Evolutionary conservation across 2,329 filamentous ascomycete species (phyloP).

Genomic region (Pyricularia sp.): DNA sequence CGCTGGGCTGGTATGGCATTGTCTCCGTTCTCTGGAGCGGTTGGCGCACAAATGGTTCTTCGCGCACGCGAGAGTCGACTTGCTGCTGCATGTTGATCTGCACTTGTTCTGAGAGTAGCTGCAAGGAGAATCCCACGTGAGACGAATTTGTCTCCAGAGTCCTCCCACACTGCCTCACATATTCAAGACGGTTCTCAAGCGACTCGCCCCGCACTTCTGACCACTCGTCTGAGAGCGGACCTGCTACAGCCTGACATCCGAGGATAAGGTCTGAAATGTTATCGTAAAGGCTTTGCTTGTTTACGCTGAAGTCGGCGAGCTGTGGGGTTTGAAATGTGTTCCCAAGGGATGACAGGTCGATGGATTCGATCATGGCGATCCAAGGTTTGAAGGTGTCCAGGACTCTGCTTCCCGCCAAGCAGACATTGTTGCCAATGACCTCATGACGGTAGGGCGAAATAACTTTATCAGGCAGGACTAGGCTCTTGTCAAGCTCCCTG

Average conservation of each 20-base stretch:
- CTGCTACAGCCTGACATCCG: slow-evolving; percentile 81
- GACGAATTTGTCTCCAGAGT: slow-evolving; percentile 78
- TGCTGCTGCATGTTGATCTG: slow-evolving; percentile 40
- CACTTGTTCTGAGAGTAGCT: slow-evolving; percentile 74
- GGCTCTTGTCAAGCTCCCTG: slow-evolving; percentile 73
- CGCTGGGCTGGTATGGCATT: slow-evolving; percentile 36
- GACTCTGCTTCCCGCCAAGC: slow-evolving; percentile 63
- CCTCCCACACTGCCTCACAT: slow-evolving; percentile 62
- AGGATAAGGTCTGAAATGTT: slow-evolving; percentile 80
- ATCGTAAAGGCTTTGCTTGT: slow-evolving; percentile 91
- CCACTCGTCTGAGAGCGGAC: slow-evolving; percentile 90
- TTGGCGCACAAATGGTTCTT: slow-evolving; percentile 34
- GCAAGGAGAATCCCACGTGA: slow-evolving; percentile 77
- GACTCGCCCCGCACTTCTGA: slow-evolving; percentile 81
- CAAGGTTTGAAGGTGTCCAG: slow-evolving; percentile 83
- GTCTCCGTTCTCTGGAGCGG: slow-evolving; percentile 44
- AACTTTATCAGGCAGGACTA: slow-evolving; percentile 66
- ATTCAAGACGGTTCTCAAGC: slow-evolving; percentile 71
- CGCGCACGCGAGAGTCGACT: slow-evolving; percentile 28
- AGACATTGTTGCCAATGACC: slow-evolving; percentile 69
- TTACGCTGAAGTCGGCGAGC: slow-evolving; percentile 71
- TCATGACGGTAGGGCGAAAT: slow-evolving; percentile 68
- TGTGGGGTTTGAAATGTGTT: slow-evolving; percentile 74
- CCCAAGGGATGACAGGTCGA: slow-evolving; percentile 70
- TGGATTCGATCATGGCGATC: slow-evolving; percentile 80